phyloP scores from a whole-genome alignment of 2,329 filamentous ascomycete genomes.

The Dactylellina leptospora region DNA sequence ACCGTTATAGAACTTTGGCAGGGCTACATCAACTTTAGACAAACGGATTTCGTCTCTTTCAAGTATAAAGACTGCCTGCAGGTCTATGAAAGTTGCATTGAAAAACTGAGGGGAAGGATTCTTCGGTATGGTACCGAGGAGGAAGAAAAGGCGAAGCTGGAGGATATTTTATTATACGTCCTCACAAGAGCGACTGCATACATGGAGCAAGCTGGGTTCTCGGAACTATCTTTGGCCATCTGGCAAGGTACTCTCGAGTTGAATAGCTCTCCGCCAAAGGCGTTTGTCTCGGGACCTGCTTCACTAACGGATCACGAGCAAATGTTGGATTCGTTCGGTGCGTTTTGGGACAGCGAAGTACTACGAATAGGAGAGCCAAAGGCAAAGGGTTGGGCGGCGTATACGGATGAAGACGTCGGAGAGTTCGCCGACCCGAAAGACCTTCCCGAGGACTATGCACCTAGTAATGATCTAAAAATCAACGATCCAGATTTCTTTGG shows the following conservation, averaged over 20 bases:
- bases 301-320: slow-evolving; percentile 55
- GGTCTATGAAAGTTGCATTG: slow-evolving; percentile 69
- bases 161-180: slow-evolving; percentile 67
- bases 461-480: slow-evolving; percentile 18
- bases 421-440: slow-evolving; percentile 49
- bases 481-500: slow-evolving; percentile 55
- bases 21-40: slow-evolving; percentile 62
- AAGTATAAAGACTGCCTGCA: slow-evolving; percentile 72
- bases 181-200: slow-evolving; percentile 78
- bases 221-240: slow-evolving; percentile 76
- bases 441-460: slow-evolving; percentile 31
- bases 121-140: slow-evolving; percentile 37
- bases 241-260: slow-evolving; percentile 87
- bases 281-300: slow-evolving; percentile 51
- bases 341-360: slow-evolving; percentile 88
- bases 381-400: slow-evolving; percentile 75
- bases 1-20: slow-evolving; percentile 74
- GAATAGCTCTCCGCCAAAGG: slow-evolving; percentile 69
- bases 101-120: slow-evolving; percentile 59
- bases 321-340: slow-evolving; percentile 65
- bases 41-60: slow-evolving; percentile 73
- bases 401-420: slow-evolving; percentile 57
- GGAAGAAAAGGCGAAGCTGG: slow-evolving; percentile 51
- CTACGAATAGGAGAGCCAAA: slow-evolving; percentile 77
- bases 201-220: slow-evolving; percentile 78